Percentiles rank a stretch among this genome's conserved stretches.
Conservation (phyloP, 208 protist genomes). For the Leishmania martiniquensis region DNA sequence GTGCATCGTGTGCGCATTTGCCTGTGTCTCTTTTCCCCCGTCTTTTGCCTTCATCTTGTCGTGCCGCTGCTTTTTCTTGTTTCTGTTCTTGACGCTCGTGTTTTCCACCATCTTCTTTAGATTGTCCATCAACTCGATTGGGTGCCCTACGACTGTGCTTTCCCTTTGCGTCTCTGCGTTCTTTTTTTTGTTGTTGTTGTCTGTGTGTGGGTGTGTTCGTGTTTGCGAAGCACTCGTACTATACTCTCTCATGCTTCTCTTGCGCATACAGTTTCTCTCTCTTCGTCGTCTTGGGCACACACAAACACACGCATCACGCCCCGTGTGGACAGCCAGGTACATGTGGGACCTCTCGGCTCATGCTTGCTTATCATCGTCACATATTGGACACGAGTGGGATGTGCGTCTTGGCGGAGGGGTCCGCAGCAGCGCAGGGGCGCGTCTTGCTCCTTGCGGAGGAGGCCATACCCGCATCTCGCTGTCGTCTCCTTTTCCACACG, state of each 20-base stretch:
- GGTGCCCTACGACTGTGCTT: too few species aligned
- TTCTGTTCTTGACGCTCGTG: too few species aligned
- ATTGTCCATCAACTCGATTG: too few species aligned
- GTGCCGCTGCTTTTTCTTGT: too few species aligned
- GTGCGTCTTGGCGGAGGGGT: too few species aligned
- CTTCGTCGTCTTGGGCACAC: not conserved
- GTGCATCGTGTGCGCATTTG: too few species aligned
- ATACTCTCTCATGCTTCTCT: not conserved
- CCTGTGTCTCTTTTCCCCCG: too few species aligned
- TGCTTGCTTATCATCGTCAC: not conserved
- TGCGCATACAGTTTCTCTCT: not conserved
- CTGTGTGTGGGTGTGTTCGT: not conserved
- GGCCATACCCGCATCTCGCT: not conserved
- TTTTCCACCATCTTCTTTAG: too few species aligned
- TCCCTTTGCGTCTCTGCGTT: not conserved
- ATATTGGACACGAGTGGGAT: not conserved
- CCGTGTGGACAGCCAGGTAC: not conserved
- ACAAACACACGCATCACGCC: not conserved
- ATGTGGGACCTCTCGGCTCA: slow-evolving; percentile 1
- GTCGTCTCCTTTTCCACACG: not conserved
- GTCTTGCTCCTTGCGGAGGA: not conserved
- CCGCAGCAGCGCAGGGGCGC: not conserved
- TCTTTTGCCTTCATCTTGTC: too few species aligned
- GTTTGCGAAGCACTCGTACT: not conserved
- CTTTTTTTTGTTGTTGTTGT: not conserved